phyloP scores from a whole-genome alignment of 2,329 filamentous ascomycete genomes.

The Trichoderma sp. region DNA sequence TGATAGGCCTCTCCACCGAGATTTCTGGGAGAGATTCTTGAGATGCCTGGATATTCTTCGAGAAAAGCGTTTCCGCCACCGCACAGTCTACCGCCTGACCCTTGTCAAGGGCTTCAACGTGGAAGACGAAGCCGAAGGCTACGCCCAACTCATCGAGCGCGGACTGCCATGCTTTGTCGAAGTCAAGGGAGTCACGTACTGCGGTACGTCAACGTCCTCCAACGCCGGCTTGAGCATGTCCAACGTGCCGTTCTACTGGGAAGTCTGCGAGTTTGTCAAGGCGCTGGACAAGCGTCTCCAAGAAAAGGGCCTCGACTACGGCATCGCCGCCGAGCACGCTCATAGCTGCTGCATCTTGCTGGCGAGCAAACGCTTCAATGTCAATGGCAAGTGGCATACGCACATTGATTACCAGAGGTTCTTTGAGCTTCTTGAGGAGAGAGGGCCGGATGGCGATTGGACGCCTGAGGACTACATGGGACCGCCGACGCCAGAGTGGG shows the following conservation, averaged over 20 bases:
- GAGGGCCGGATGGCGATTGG: conserved; percentile 69
- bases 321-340: conserved; percentile 91
- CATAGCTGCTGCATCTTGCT: conserved; percentile 93
- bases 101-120: conserved; percentile 98
- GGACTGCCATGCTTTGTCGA: conserved; percentile 91
- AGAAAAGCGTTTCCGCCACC: conserved; percentile 79
- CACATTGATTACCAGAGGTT: conserved; percentile 88
- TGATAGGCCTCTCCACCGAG: conserved; percentile 87
- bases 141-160: conserved; percentile 84
- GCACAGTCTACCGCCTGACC: conserved; percentile 92
- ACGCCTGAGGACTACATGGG: conserved; percentile 90
- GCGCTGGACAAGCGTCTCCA: conserved; percentile 72
- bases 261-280: conserved; percentile 81
- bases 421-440: conserved; percentile 79
- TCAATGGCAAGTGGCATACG: conserved; percentile 84
- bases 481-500: conserved; percentile 86
- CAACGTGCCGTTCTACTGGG: conserved; percentile 95
- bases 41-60: conserved; percentile 87
- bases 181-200: conserved; percentile 96
- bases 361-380: conserved; percentile 78
- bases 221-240: conserved; percentile 92
- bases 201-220: conserved; percentile 83
- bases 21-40: conserved; percentile 97
- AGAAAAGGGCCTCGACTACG: conserved; percentile 75
- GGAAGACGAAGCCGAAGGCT: conserved; percentile 88